phyloP scores from a whole-genome alignment of 345 rosid species.

The Camelina hispida region DNA sequence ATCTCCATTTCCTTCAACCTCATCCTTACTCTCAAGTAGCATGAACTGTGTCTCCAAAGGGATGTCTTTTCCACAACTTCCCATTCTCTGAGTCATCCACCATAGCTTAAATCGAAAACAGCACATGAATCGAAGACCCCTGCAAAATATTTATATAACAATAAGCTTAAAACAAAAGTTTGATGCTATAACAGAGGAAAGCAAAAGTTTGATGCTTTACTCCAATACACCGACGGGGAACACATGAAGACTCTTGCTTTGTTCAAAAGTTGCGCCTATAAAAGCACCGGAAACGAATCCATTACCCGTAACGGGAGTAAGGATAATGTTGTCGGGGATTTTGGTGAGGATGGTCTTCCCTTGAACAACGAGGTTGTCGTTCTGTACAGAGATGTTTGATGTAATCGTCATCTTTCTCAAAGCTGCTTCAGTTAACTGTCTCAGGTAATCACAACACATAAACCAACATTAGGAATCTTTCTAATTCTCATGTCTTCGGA shows the following conservation, averaged over 20 bases:
- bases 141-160: constrained; percentile 42
- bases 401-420: constrained; percentile 75
- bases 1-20: constrained; percentile 51
- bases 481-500: neutral
- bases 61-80: constrained; percentile 80
- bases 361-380: constrained; percentile 85
- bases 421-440: neutral
- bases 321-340: constrained; percentile 77
- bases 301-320: constrained; percentile 71
- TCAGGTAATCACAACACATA: constrained; percentile 20
- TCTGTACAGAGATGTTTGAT: constrained; percentile 69
- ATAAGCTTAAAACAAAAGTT: neutral
- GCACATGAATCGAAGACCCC: constrained; percentile 84
- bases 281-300: constrained; percentile 79
- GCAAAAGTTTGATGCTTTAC: constrained; percentile 49
- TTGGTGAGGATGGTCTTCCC: constrained; percentile 91
- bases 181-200: constrained; percentile 33
- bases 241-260: constrained; percentile 90
- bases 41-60: constrained; percentile 98
- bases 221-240: constrained; percentile 85
- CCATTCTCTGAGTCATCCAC: constrained; percentile 99
- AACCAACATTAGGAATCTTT: neutral
- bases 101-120: constrained; percentile 95
- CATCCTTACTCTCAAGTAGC: constrained; percentile 83
- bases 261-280: constrained; percentile 80